Percentiles rank a stretch among this genome's conserved stretches.
phyloP scores from a whole-genome alignment of 1,284 basidiomycete genomes.

The Ceratobasidium sp. region DNA sequence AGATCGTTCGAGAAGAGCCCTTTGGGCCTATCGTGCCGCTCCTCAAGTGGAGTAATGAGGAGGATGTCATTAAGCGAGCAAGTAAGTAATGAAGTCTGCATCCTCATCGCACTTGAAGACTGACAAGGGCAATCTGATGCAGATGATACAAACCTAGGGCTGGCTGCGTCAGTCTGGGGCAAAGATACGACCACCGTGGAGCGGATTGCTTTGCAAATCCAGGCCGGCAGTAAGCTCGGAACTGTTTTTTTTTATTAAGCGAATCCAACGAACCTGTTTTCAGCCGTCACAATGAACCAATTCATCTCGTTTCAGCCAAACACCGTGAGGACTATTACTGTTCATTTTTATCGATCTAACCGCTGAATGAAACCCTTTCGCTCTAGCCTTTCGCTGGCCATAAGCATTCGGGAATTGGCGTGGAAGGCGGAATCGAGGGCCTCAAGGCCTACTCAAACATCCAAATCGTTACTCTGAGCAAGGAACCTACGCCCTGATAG shows the following conservation, averaged over 20 bases:
- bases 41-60: constrained; percentile 32
- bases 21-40: constrained; percentile 35
- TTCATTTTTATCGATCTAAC: too few species aligned
- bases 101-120: too few species aligned
- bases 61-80: constrained; percentile 34
- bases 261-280: neutral
- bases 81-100: too few species aligned
- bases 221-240: constrained; percentile 28
- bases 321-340: too few species aligned
- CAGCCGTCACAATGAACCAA: constrained; percentile 23
- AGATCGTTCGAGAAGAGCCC: constrained; percentile 35
- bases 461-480: constrained; percentile 16
- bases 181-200: constrained; percentile 8
- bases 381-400: constrained; percentile 3
- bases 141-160: constrained; percentile 23
- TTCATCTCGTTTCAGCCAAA: too few species aligned
- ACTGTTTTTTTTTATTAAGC: neutral
- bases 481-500: too few species aligned
- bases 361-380: too few species aligned
- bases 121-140: too few species aligned
- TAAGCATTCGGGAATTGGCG: constrained; percentile 23
- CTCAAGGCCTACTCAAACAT: constrained; percentile 11
- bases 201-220: constrained; percentile 23
- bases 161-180: constrained; percentile 31
- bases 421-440: constrained; percentile 8